Evolutionary conservation across 2,329 filamentous ascomycete genomes (phyloP).

Genomic region (Talaromyces sp.): DNA sequence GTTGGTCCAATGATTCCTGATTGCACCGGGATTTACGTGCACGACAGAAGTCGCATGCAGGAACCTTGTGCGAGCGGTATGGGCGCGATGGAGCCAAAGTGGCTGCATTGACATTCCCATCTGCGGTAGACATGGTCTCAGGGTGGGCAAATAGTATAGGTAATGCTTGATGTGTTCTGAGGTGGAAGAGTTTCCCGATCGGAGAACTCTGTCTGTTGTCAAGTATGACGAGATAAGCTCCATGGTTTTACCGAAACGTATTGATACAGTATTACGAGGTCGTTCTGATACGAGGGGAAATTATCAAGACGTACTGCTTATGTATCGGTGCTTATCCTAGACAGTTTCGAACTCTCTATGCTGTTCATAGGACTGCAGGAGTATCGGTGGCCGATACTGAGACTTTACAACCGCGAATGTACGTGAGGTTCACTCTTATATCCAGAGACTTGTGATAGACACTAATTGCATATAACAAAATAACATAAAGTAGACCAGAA

Average conservation of each 20-base stretch:
- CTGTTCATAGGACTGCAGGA: too few relatives aligned
- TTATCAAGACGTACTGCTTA: too few relatives aligned
- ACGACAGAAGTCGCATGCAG: slow-evolving; percentile 24
- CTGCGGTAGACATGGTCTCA: background rate
- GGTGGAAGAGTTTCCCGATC: background rate
- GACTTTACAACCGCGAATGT: background rate
- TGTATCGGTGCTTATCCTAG: too few relatives aligned
- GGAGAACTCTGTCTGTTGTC: background rate
- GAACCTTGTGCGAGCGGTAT: slow-evolving; percentile 23
- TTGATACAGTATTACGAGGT: background rate
- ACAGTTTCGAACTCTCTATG: too few relatives aligned
- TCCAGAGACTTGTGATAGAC: background rate
- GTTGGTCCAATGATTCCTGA: slow-evolving; percentile 19
- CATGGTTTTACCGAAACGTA: background rate
- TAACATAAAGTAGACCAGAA: background rate
- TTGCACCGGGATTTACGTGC: slow-evolving; percentile 23
- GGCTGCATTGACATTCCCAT: background rate
- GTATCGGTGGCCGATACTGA: background rate
- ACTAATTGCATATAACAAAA: background rate
- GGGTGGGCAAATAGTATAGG: background rate
- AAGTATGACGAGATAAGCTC: background rate
- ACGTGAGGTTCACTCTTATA: background rate
- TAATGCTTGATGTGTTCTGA: background rate
- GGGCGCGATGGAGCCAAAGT: slow-evolving; percentile 15
- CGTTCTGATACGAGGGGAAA: background rate